Percentiles rank a stretch among this genome's conserved stretches.
Conservation (phyloP, 345 rosid species). For the Lepidium didymum region DNA sequence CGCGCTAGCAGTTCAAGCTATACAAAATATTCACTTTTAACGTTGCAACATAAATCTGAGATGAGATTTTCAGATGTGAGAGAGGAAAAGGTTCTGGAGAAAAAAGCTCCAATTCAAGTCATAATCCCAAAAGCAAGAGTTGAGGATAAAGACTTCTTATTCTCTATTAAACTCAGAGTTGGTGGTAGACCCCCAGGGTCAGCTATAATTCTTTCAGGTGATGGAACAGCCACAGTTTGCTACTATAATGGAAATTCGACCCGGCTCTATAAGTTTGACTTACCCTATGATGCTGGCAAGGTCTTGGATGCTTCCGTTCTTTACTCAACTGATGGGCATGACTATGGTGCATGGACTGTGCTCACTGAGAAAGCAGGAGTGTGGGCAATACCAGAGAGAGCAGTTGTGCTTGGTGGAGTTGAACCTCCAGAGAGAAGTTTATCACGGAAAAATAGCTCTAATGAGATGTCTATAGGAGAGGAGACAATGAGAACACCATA, state of each 20-base stretch:
- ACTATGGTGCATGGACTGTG: conserved; percentile 87
- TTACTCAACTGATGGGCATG: conserved; percentile 61
- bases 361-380: conserved; percentile 92
- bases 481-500: conserved; percentile 50
- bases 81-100: conserved; percentile 65
- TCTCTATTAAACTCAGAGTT: conserved; percentile 79
- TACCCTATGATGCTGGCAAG: conserved; percentile 94
- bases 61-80: conserved; percentile 29
- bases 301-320: conserved; percentile 92
- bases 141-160: conserved; percentile 80
- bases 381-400: conserved; percentile 97
- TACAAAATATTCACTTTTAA: conserved; percentile 85
- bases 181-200: conserved; percentile 92
- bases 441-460: conserved; percentile 86
- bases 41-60: conserved; percentile 71
- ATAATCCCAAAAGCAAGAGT: conserved; percentile 97
- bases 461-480: conserved; percentile 56
- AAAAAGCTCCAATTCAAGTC: conserved; percentile 82
- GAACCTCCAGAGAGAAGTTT: conserved; percentile 92
- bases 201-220: conserved; percentile 79
- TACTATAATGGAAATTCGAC: conserved; percentile 60
- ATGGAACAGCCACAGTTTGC: conserved; percentile 90
- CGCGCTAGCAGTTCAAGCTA: conserved; percentile 85
- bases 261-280: conserved; percentile 82
- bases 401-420: conserved; percentile 80